These are phyloP conservation scores for Quercus cerris DNA, from an alignment of 306 rosid species.

Conservation along the genomic window DNA sequence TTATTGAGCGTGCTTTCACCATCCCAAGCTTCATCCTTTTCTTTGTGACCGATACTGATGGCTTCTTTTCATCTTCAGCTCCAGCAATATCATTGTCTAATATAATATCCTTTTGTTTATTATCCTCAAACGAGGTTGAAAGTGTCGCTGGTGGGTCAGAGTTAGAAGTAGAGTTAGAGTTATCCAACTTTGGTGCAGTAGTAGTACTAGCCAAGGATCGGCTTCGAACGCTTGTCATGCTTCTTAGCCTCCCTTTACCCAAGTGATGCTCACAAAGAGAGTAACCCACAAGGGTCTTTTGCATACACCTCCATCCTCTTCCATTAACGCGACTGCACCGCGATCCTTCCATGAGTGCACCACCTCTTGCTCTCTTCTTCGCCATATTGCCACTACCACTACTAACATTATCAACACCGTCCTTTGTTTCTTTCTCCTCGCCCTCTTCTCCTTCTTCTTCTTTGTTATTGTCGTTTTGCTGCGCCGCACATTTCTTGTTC, in stretches of 20 bases:
- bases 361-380: constrained; percentile 48
- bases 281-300: constrained; percentile 94
- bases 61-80: constrained; percentile 19
- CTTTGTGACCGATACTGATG: constrained; percentile 7
- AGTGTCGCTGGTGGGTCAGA: not conserved
- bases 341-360: constrained; percentile 83
- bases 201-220: constrained; percentile 27
- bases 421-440: constrained; percentile 1
- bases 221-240: constrained; percentile 76
- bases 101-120: not conserved
- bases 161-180: not conserved
- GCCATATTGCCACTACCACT: not conserved
- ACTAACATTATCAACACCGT: not conserved
- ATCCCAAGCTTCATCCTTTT: constrained; percentile 42
- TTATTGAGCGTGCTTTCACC: constrained; percentile 60
- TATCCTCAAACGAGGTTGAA: constrained; percentile 21
- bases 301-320: constrained; percentile 94
- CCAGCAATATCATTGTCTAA: not conserved
- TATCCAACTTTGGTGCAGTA: not conserved
- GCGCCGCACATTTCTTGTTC: constrained; percentile 46
- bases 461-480: constrained; percentile 16
- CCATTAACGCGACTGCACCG: constrained; percentile 99
- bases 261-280: constrained; percentile 96
- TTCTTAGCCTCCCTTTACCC: constrained; percentile 86
- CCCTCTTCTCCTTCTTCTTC: constrained; percentile 23